Conservation (phyloP, 805 yeast genomes). For the Wickerhamomyces queroliae region DNA sequence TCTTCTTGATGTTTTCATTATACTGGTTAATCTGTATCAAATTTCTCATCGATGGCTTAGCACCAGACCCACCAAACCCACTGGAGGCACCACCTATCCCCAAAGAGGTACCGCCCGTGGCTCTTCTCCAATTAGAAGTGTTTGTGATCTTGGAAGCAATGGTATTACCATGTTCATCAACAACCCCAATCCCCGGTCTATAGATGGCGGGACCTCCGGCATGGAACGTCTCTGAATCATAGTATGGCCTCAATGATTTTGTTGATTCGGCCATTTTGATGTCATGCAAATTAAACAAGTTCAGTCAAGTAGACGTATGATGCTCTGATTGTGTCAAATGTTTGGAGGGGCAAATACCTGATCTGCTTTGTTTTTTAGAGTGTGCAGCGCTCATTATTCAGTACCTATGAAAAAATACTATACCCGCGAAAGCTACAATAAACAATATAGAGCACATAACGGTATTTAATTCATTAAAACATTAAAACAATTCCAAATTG, state of each 20-base stretch:
- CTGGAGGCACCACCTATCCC: constrained; percentile 5
- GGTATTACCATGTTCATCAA: constrained; percentile 38
- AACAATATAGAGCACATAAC: neutral
- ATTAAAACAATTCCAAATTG: neutral
- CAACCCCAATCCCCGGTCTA: constrained; percentile 56
- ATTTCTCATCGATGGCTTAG: constrained; percentile 12
- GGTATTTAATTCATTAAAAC: neutral
- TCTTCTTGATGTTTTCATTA: constrained; percentile 20
- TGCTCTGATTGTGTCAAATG: neutral
- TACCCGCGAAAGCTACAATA: neutral
- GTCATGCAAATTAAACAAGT: too few relatives aligned
- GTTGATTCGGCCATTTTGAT: constrained; percentile 1
- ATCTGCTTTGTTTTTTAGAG: too few relatives aligned
- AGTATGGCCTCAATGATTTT: constrained; percentile 52
- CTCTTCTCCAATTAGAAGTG: constrained; percentile 13
- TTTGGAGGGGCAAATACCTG: neutral
- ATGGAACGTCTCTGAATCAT: constrained; percentile 60
- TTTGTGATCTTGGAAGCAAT: constrained; percentile 33
- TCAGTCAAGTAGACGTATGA: too few relatives aligned
- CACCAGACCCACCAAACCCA: constrained; percentile 2
- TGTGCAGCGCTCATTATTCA: too few relatives aligned
- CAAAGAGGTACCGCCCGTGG: constrained; percentile 6
- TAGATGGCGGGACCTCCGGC: constrained; percentile 57
- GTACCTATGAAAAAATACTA: neutral
- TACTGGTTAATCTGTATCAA: constrained; percentile 17